Percentiles rank a stretch among this genome's conserved stretches.
These are phyloP conservation scores for Penicillium robsamsonii DNA, from an alignment of 495 filamentous ascomycete species.

Conservation along the genomic window DNA sequence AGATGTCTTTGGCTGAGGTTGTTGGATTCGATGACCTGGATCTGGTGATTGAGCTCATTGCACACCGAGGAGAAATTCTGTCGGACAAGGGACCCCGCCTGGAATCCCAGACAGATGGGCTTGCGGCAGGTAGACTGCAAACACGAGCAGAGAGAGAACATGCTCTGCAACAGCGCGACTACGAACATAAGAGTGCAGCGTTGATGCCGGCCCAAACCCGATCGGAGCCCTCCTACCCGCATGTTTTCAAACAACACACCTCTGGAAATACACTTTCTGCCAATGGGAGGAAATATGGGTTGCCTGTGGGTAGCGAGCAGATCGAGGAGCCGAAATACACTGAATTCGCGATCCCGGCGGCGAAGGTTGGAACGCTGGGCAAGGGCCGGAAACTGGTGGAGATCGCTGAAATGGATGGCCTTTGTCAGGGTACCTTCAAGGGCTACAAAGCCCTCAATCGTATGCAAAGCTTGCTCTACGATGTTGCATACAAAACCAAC, in stretches of 20 bases:
- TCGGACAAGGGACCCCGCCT: constrained; percentile 32
- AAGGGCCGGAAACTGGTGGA: constrained; percentile 68
- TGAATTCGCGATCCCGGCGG: constrained; percentile 82
- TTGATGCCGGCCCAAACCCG: constrained; percentile 62
- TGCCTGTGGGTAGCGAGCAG: constrained; percentile 65
- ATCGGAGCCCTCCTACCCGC: constrained; percentile 72
- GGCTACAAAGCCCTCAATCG: constrained; percentile 92
- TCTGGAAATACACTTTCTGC: constrained; percentile 80
- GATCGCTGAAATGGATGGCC: constrained; percentile 80
- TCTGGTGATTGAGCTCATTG: constrained; percentile 78
- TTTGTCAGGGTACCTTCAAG: constrained; percentile 88
- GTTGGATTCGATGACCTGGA: constrained; percentile 91
- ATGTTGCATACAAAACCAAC: constrained; percentile 90
- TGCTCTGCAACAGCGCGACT: constrained; percentile 68
- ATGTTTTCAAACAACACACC: constrained; percentile 80
- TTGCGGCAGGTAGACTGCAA: constrained; percentile 57
- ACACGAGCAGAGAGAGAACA: constrained; percentile 75
- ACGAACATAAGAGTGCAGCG: constrained; percentile 75
- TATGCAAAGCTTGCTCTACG: constrained; percentile 96
- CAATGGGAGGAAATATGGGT: constrained; percentile 70
- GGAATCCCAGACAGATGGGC: constrained; percentile 47
- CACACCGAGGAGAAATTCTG: constrained; percentile 65
- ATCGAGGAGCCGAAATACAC: constrained; percentile 72
- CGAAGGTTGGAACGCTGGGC: constrained; percentile 70
- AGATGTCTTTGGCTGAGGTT: constrained; percentile 86